Evolutionary conservation across 306 rosid species (phyloP).

Genomic region (Acmispon strigosus): DNA sequence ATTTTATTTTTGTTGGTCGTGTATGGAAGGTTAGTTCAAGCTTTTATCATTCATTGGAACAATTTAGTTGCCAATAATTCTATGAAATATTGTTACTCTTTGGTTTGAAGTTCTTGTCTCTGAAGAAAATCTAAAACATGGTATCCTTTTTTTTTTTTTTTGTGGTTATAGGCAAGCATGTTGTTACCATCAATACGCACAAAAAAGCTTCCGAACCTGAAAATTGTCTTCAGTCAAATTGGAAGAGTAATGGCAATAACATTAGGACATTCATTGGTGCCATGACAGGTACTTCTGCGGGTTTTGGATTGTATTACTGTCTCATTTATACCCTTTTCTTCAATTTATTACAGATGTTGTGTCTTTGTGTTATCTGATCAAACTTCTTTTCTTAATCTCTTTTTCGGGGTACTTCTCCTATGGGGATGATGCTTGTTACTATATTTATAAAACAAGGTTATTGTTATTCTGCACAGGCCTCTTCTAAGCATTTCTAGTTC

Average conservation of each 20-base stretch:
- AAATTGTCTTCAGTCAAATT: conserved; percentile 18
- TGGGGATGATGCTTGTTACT: not conserved
- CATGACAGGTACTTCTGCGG: conserved; percentile 46
- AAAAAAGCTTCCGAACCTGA: conserved; percentile 21
- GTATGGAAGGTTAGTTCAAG: not conserved
- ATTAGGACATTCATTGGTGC: conserved; percentile 32
- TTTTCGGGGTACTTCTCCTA: not conserved
- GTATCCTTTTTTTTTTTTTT: not conserved
- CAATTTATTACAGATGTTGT: not conserved
- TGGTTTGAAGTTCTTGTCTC: not conserved
- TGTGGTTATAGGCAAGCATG: conserved; percentile 17
- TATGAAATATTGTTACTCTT: not conserved
- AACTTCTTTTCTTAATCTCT: not conserved
- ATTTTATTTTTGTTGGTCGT: not conserved
- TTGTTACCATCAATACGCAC: conserved; percentile 10
- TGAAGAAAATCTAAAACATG: not conserved
- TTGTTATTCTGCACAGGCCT: too few relatives aligned
- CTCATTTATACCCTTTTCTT: not conserved
- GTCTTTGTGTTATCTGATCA: not conserved
- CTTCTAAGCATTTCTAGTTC: not conserved
- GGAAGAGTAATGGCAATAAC: conserved; percentile 30
- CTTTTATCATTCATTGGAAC: not conserved
- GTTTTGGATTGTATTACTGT: not conserved
- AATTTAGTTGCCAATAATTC: not conserved
- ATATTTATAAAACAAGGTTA: not conserved